These are phyloP conservation scores for Leucosporidium scottii DNA, from an alignment of 768 basidiomycete genomes.

Conservation along the genomic window DNA sequence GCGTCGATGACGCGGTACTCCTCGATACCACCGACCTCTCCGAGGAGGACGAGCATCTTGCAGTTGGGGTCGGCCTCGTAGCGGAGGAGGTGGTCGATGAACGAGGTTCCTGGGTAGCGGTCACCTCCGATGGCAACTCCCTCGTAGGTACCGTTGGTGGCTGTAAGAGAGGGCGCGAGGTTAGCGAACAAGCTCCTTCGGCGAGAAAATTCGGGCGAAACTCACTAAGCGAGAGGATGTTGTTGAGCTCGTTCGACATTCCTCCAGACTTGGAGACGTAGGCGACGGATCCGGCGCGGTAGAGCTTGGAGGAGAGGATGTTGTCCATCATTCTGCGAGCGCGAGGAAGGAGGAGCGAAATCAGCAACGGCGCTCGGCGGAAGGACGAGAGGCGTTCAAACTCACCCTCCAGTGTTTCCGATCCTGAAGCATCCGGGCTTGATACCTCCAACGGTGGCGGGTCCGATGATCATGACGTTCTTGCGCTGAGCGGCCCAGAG, in stretches of 20 bases:
- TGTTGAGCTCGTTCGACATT: conserved; percentile 99
- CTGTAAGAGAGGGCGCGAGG: conserved; percentile 16
- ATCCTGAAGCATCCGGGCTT: conserved; percentile 99
- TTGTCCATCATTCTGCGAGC: conserved; percentile 93
- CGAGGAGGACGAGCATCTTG: conserved; percentile 98
- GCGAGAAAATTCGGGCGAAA: background rate
- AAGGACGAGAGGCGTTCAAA: conserved; percentile 13
- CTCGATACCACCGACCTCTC: conserved; percentile 97
- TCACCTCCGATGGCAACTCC: conserved; percentile 99
- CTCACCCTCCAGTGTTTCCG: conserved; percentile 93
- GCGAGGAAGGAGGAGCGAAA: conserved; percentile 12
- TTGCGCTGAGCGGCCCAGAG: conserved; percentile 78
- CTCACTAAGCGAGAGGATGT: conserved; percentile 75
- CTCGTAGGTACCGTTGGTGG: conserved; percentile 97
- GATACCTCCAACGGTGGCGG: conserved; percentile 98
- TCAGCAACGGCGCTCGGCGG: background rate
- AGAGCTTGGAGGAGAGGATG: conserved; percentile 96
- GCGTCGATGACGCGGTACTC: conserved; percentile 99
- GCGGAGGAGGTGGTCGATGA: conserved; percentile 96
- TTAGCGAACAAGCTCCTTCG: background rate
- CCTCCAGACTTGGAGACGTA: conserved; percentile 99
- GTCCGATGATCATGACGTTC: conserved; percentile 86
- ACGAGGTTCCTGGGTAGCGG: conserved; percentile 94
- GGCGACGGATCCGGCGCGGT: conserved; percentile 92
- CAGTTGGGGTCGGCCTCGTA: conserved; percentile 95